Base-by-base conservation (phyloP, 768 basidiomycete species). In the Auriscalpium orientale region DNA sequence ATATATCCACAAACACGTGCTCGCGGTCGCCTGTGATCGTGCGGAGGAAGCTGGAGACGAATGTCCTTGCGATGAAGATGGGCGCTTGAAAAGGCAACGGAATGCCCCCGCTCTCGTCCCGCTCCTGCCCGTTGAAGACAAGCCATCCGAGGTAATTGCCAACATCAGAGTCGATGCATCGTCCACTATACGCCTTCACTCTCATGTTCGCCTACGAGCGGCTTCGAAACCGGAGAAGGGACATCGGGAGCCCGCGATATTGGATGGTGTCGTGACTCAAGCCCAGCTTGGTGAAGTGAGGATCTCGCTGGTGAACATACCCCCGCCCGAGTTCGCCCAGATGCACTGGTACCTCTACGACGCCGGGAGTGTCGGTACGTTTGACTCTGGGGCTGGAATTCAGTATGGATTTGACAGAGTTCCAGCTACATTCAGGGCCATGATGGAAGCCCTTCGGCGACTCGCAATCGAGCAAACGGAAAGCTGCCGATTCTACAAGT, bases 301-400 rank as follows among this genome's bases (percentile, higher is more conserved):
- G 43, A 75, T 86, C 34, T 72, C 78, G 43, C 62, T 85, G 21
- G 67, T 79, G 28, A 79, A 84, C 59, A 78, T 78, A 4, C 77
- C 80, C 12, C 84, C 85, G 1, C 83, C 84, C 0, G 84, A 87
- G 63, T 75, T 76, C 63, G 71, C 74, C 35, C 63, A 56, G 13
- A 84, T 86, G 74, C 77, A 83, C 44, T 87, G 84, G 84, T 79
- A 76, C 46, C 66, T 86, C 65, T 86, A 82, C 50, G 70, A 81
- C 62, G 82, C 83, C 0, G 83, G 83, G 15, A 83, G 80, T 54
- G 74, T 77, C 28, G 80, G 82, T 81, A 47, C 21, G 76, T 68
- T 55, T 10, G 0, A 28, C 18, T 35, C 21, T 15, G 10, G 49
- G 35, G 28, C 35, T 20, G 9, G 7, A 35, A 28, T 47, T 46